phyloP scores from a whole-genome alignment of 1,284 basidiomycete genomes.

The Irpex rosettiformis region DNA sequence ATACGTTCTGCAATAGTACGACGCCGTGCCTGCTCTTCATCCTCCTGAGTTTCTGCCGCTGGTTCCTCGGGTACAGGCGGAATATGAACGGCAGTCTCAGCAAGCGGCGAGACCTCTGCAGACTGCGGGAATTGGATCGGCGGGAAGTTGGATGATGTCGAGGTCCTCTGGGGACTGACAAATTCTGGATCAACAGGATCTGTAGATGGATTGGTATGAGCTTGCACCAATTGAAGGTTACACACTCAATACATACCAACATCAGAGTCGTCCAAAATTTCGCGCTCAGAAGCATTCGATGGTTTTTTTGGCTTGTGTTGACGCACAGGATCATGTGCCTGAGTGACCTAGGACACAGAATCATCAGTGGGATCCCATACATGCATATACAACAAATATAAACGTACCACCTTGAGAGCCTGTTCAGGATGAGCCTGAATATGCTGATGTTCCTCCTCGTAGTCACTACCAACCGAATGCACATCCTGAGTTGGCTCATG shows the following conservation, averaged over 20 bases:
- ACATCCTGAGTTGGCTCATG: background rate
- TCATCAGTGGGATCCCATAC: background rate
- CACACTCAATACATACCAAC: slow-evolving; percentile 44
- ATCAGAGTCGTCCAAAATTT: slow-evolving; percentile 57
- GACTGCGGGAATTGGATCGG: background rate
- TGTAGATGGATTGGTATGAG: slow-evolving; percentile 22
- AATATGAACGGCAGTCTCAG: background rate
- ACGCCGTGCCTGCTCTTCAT: slow-evolving; percentile 47
- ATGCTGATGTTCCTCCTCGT: background rate
- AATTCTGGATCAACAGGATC: slow-evolving; percentile 67
- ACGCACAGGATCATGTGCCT: background rate
- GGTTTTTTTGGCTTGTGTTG: slow-evolving; percentile 11
- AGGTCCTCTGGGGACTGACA: slow-evolving; percentile 36
- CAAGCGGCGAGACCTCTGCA: background rate
- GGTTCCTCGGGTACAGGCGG: background rate
- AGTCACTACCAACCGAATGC: background rate
- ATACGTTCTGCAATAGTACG: slow-evolving; percentile 74
- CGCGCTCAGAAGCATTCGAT: slow-evolving; percentile 26
- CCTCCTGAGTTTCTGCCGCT: slow-evolving; percentile 32
- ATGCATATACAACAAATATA: background rate
- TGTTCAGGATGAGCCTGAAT: background rate
- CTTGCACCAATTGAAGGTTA: background rate
- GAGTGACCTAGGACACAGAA: background rate
- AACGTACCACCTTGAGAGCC: background rate
- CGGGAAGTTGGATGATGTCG: slow-evolving; percentile 4